phyloP scores from a whole-genome alignment of 768 basidiomycete species.

The Boletellus ananas region DNA sequence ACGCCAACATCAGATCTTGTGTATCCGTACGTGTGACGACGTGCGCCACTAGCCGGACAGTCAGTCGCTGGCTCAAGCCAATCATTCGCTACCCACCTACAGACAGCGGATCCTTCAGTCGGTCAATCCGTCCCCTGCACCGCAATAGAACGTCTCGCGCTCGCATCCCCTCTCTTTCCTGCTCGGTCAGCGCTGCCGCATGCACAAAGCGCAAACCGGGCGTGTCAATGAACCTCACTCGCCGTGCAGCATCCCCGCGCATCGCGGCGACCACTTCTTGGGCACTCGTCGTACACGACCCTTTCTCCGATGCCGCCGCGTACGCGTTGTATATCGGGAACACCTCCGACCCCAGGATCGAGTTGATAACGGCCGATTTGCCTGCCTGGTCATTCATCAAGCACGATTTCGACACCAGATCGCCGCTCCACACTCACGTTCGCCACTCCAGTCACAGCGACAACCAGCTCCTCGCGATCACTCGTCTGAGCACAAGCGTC shows the following conservation, averaged over 20 bases:
- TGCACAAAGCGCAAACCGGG: constrained; percentile 69
- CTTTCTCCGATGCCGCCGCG: constrained; percentile 45
- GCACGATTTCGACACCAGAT: background rate
- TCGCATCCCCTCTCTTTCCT: constrained; percentile 23
- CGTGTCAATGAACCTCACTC: constrained; percentile 75
- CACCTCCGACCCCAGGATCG: constrained; percentile 50
- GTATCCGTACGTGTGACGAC: constrained; percentile 64
- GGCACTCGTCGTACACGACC: constrained; percentile 60
- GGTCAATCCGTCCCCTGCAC: constrained; percentile 77
- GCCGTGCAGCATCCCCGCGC: constrained; percentile 34
- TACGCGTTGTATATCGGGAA: constrained; percentile 54
- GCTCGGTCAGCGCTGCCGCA: constrained; percentile 28
- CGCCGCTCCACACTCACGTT: constrained; percentile 51
- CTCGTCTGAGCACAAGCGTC: constrained; percentile 46
- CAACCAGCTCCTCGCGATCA: constrained; percentile 46
- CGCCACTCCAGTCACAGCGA: constrained; percentile 80
- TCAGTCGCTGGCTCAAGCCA: constrained; percentile 10
- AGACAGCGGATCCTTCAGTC: constrained; percentile 73
- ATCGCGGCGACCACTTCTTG: constrained; percentile 56
- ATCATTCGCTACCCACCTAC: constrained; percentile 50
- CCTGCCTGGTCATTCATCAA: constrained; percentile 50
- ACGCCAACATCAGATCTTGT: constrained; percentile 88
- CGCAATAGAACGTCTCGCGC: constrained; percentile 76
- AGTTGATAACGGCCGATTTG: constrained; percentile 84
- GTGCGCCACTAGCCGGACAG: constrained; percentile 48